Conservation (phyloP, 495 filamentous ascomycete genomes). For the Mytilinidion resinicola region DNA sequence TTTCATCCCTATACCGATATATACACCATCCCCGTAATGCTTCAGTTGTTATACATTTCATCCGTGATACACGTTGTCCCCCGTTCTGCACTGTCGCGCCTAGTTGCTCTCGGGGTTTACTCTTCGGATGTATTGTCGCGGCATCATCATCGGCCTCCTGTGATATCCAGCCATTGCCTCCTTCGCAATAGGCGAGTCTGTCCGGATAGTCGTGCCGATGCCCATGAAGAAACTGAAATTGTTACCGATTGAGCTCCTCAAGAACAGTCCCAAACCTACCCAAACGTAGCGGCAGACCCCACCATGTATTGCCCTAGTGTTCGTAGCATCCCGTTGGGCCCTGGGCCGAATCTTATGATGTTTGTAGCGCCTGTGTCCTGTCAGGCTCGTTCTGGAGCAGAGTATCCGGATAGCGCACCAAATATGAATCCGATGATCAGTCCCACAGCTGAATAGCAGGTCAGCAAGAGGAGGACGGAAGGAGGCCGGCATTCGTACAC, state of each 20-base stretch:
- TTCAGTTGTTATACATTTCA: not conserved
- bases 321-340: constrained; percentile 85
- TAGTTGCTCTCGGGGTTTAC: constrained; percentile 14
- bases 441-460: constrained; percentile 63
- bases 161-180: constrained; percentile 57
- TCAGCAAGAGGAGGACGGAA: not conserved
- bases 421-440: constrained; percentile 97
- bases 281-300: constrained; percentile 93
- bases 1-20: not conserved
- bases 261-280: constrained; percentile 50
- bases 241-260: constrained; percentile 15
- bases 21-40: not conserved
- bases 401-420: constrained; percentile 48
- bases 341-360: constrained; percentile 88
- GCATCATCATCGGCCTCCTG: constrained; percentile 57
- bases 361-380: constrained; percentile 67
- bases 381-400: constrained; percentile 7
- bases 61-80: not conserved
- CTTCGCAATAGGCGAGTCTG: constrained; percentile 60
- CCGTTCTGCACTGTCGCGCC: not conserved
- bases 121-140: constrained; percentile 38
- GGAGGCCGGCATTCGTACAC: constrained; percentile 55
- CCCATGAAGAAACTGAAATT: constrained; percentile 92
- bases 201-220: constrained; percentile 91
- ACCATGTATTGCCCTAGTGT: constrained; percentile 96